Percentiles rank a stretch among this genome's conserved stretches.
Evolutionary conservation across 1,284 basidiomycete genomes (phyloP).

Genomic region (Coniferiporia weirii): DNA sequence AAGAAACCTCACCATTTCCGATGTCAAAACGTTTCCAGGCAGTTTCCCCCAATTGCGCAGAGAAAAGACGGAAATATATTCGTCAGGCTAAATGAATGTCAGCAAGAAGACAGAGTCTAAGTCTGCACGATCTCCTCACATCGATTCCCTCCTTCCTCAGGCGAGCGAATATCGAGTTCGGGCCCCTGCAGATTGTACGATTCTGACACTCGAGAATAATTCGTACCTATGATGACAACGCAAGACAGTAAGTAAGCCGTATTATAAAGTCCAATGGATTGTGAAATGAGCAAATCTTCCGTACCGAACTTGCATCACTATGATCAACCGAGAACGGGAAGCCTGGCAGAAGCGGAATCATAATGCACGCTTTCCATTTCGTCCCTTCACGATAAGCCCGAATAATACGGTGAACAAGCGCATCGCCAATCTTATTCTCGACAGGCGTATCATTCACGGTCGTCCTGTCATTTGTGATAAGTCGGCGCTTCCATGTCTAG

Average conservation of each 20-base stretch:
- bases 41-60: slow-evolving; percentile 93
- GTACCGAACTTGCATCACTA: slow-evolving; percentile 83
- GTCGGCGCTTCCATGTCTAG: not conserved
- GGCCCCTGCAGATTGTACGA: slow-evolving; percentile 83
- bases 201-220: slow-evolving; percentile 95
- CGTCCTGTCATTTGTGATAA: slow-evolving; percentile 47
- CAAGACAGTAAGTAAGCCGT: not conserved
- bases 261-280: not conserved
- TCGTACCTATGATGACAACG: slow-evolving; percentile 53
- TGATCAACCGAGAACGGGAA: slow-evolving; percentile 94
- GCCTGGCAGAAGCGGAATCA: slow-evolving; percentile 91
- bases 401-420: slow-evolving; percentile 88
- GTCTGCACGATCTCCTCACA: slow-evolving; percentile 39
- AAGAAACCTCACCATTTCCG: slow-evolving; percentile 66
- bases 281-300: slow-evolving; percentile 26
- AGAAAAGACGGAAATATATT: slow-evolving; percentile 91
- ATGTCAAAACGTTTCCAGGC: slow-evolving; percentile 78
- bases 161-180: slow-evolving; percentile 88
- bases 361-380: slow-evolving; percentile 88
- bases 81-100: slow-evolving; percentile 63
- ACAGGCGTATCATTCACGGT: slow-evolving; percentile 81
- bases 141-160: slow-evolving; percentile 87
- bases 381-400: slow-evolving; percentile 80
- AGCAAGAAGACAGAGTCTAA: slow-evolving; percentile 5
- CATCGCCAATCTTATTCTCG: slow-evolving; percentile 94